Percentiles rank a stretch among this genome's conserved stretches.
phyloP scores from a whole-genome alignment of 495 filamentous ascomycete genomes.

The Penicillium tannophilum region DNA sequence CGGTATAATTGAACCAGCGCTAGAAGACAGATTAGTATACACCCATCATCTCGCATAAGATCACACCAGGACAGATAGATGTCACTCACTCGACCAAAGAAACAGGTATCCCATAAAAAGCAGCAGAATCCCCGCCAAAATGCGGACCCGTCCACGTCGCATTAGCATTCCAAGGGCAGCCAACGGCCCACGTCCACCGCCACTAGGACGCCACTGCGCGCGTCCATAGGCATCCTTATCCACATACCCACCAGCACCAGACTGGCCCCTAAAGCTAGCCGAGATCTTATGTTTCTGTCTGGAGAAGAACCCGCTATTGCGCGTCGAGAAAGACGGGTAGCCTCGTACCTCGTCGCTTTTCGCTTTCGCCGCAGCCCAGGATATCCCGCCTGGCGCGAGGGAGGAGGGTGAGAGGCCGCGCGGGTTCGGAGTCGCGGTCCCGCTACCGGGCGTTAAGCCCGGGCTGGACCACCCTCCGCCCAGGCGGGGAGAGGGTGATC shows the following conservation, averaged over 20 bases:
- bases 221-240: conserved; percentile 78
- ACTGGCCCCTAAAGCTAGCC: conserved; percentile 57
- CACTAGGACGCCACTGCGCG: conserved; percentile 33
- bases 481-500: conserved; percentile 78
- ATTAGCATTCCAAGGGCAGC: conserved; percentile 43
- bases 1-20: conserved; percentile 52
- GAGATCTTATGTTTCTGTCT: conserved; percentile 76
- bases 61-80: conserved; percentile 7
- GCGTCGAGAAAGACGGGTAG: conserved; percentile 79
- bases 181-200: conserved; percentile 29
- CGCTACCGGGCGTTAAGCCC: conserved; percentile 70
- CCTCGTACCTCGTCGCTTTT: conserved; percentile 74
- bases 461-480: conserved; percentile 89
- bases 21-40: conserved; percentile 15
- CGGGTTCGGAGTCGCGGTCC: conserved; percentile 71
- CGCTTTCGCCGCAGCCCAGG: conserved; percentile 79
- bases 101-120: conserved; percentile 66
- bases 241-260: conserved; percentile 49
- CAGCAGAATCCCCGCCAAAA: conserved; percentile 60
- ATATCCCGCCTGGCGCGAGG: conserved; percentile 47
- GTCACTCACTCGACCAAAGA: conserved; percentile 51
- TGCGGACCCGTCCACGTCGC: conserved; percentile 59
- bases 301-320: conserved; percentile 79
- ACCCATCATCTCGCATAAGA: background rate
- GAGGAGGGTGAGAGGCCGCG: conserved; percentile 46